Conservation (phyloP, 2,329 filamentous ascomycete species). For the Colletotrichum sp. region DNA sequence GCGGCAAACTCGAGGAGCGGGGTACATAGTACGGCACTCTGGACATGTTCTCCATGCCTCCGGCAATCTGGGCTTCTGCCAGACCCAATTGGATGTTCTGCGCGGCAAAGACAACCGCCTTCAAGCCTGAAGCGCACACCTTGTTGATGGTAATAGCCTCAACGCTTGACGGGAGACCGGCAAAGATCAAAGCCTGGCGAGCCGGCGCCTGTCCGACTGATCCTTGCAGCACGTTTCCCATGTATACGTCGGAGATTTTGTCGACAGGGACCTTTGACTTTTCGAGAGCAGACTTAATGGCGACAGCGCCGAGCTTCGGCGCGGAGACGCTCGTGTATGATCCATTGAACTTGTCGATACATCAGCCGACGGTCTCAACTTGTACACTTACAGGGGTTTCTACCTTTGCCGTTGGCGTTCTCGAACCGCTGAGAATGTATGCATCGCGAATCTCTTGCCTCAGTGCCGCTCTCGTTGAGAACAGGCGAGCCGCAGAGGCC, state of each 20-base stretch:
- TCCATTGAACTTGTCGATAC: constrained; percentile 82
- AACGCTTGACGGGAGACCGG: constrained; percentile 79
- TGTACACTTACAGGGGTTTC: neutral
- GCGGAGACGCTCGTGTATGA: constrained; percentile 83
- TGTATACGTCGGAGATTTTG: constrained; percentile 91
- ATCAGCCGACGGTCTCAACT: constrained; percentile 5
- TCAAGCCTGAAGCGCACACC: constrained; percentile 94
- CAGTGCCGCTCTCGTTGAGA: constrained; percentile 49
- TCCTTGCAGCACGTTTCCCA: constrained; percentile 92
- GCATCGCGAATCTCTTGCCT: constrained; percentile 81
- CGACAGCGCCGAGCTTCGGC: constrained; percentile 85
- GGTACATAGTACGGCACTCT: constrained; percentile 90
- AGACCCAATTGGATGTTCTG: constrained; percentile 94
- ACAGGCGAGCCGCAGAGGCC: constrained; percentile 46
- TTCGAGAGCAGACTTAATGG: constrained; percentile 88
- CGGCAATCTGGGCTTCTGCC: constrained; percentile 86
- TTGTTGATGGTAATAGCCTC: constrained; percentile 97
- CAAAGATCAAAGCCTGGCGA: constrained; percentile 87
- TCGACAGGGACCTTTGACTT: constrained; percentile 84
- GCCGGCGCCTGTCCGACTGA: constrained; percentile 89
- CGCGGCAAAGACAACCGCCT: constrained; percentile 87
- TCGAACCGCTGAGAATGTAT: constrained; percentile 89
- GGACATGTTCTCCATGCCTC: constrained; percentile 99
- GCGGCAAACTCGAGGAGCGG: constrained; percentile 79
- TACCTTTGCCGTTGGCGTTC: constrained; percentile 91